Evolutionary conservation across 768 basidiomycete genomes (phyloP).

Genomic region (Galerina marginata): DNA sequence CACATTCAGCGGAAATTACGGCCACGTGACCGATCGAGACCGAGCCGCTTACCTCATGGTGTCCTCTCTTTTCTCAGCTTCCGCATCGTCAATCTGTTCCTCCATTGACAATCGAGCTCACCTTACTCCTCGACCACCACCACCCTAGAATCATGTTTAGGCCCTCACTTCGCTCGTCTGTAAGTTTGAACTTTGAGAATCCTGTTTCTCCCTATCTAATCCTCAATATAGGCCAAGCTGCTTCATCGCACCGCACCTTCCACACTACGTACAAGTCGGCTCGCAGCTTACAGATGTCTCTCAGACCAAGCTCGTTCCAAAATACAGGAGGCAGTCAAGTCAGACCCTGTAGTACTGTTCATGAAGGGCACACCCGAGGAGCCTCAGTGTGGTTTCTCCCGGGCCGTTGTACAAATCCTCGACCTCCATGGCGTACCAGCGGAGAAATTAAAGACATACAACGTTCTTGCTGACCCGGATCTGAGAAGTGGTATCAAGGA

Average conservation of each 20-base stretch:
- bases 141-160: constrained; percentile 45
- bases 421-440: constrained; percentile 80
- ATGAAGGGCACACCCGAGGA: constrained; percentile 94
- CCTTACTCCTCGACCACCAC: constrained; percentile 5
- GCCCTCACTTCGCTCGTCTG: constrained; percentile 49
- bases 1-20: constrained; percentile 13
- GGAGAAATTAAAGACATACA: constrained; percentile 87
- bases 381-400: constrained; percentile 95
- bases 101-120: constrained; percentile 6
- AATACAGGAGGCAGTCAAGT: constrained; percentile 75
- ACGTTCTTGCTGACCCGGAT: constrained; percentile 87
- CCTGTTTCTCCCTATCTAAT: background rate
- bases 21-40: constrained; percentile 11
- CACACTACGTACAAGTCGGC: constrained; percentile 28
- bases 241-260: constrained; percentile 36
- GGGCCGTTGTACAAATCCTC: constrained; percentile 90
- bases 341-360: constrained; percentile 89
- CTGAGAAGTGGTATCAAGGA: constrained; percentile 90
- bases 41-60: constrained; percentile 12
- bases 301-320: constrained; percentile 64
- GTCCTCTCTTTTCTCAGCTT: constrained; percentile 2
- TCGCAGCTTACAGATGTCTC: constrained; percentile 52
- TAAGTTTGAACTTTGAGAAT: constrained; percentile 29
- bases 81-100: constrained; percentile 16
- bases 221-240: constrained; percentile 30